These are phyloP conservation scores for Pleurotus djamor DNA, from an alignment of 768 basidiomycete genomes.

Conservation along the genomic window DNA sequence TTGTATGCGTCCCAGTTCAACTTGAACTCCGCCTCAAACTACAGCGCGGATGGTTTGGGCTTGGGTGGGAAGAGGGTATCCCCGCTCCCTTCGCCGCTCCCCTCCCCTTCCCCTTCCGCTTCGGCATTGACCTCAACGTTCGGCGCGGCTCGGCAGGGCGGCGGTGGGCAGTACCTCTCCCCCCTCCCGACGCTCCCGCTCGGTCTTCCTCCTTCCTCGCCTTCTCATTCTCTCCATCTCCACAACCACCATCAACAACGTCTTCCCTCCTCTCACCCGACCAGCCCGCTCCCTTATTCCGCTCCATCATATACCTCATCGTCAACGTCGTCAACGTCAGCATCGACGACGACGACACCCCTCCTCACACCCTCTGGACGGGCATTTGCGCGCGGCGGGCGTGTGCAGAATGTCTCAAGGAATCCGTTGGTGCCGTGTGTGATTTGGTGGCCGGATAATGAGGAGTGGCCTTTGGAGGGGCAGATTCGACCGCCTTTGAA, in stretches of 20 bases:
- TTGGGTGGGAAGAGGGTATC: background rate
- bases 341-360: constrained; percentile 51
- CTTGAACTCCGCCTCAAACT: background rate
- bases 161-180: background rate
- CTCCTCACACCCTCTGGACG: constrained; percentile 83
- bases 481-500: constrained; percentile 61
- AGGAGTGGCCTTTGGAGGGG: constrained; percentile 75
- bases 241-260: constrained; percentile 6
- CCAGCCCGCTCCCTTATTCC: constrained; percentile 22
- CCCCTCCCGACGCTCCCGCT: background rate
- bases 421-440: constrained; percentile 75
- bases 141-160: too few species aligned
- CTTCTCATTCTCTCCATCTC: constrained; percentile 8
- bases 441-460: constrained; percentile 93
- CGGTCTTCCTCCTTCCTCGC: background rate
- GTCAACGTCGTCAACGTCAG: constrained; percentile 26
- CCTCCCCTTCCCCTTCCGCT: background rate
- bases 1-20: background rate
- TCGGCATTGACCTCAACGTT: background rate
- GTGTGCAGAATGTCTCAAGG: constrained; percentile 74
- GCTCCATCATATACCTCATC: constrained; percentile 8
- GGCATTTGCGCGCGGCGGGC: constrained; percentile 72
- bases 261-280: constrained; percentile 12
- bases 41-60: background rate
- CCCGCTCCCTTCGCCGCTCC: background rate